These are phyloP conservation scores for Miscanthus lutarioriparius DNA, from an alignment of 176 grass and related monocot genomes.

Conservation along the genomic window DNA sequence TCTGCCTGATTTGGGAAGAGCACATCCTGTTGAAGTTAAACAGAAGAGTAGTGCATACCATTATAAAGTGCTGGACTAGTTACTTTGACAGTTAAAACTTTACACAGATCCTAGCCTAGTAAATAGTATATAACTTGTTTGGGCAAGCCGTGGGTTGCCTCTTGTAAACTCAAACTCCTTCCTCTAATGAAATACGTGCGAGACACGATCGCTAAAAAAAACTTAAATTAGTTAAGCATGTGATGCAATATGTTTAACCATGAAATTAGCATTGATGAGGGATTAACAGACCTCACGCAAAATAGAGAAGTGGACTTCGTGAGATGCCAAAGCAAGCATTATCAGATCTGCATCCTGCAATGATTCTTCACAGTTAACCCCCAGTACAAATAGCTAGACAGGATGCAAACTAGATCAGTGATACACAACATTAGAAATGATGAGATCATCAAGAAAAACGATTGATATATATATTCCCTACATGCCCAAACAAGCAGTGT, in stretches of 20 bases:
- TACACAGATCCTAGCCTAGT: not conserved
- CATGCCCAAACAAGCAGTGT: conserved; percentile 82
- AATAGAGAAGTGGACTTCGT: conserved; percentile 85
- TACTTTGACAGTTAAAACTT: not conserved
- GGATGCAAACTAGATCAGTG: not conserved
- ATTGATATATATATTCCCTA: conserved; percentile 11
- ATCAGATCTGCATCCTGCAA: conserved; percentile 87
- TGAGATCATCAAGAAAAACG: not conserved
- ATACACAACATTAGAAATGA: not conserved
- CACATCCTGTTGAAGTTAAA: conserved; percentile 27
- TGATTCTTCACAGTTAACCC: not conserved
- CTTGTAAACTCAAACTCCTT: not conserved
- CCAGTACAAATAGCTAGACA: not conserved
- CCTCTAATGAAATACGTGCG: not conserved
- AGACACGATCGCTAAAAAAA: not conserved
- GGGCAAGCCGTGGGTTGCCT: not conserved
- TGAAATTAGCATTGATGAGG: not conserved
- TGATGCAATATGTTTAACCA: not conserved
- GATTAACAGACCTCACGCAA: conserved; percentile 55
- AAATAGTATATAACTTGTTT: not conserved
- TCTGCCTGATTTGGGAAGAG: not conserved
- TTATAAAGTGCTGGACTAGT: not conserved
- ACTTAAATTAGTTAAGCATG: not conserved
- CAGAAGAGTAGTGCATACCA: not conserved
- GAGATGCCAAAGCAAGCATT: conserved; percentile 88